A percentile compares a stretch with the other conserved stretches of the same genome.
Evolutionary conservation across 2,329 filamentous ascomycete species (phyloP).

Genomic region (Allantophomopsis cytisporea): DNA sequence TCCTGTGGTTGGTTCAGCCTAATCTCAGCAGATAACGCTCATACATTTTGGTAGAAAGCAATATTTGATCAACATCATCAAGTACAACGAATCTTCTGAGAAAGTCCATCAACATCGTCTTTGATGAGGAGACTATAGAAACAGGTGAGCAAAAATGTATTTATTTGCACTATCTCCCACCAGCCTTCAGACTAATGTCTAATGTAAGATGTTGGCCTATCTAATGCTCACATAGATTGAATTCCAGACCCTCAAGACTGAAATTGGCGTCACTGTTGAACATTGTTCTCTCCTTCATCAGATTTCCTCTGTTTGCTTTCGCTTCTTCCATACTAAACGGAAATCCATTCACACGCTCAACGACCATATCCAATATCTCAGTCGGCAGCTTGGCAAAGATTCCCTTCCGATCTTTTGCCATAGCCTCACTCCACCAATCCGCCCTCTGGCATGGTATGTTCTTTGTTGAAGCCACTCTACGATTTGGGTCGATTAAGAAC

Average conservation of each 20-base stretch:
- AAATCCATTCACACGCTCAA: not conserved
- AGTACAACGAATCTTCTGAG: too few species aligned
- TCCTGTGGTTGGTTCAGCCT: too few species aligned
- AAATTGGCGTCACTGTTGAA: not conserved
- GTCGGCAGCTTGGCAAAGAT: not conserved
- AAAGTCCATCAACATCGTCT: too few species aligned
- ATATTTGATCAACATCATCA: too few species aligned
- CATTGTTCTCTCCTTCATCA: slow-evolving; percentile 1
- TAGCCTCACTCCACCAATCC: slow-evolving; percentile 21
- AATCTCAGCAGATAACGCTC: too few species aligned
- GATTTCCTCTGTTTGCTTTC: not conserved
- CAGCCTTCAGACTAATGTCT: too few species aligned
- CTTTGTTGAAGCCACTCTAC: slow-evolving; percentile 30
- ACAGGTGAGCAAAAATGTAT: too few species aligned
- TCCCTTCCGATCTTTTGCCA: not conserved
- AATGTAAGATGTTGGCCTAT: not conserved
- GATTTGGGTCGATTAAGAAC: slow-evolving; percentile 40
- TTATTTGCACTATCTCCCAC: too few species aligned
- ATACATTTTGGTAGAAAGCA: too few species aligned
- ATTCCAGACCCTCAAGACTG: not conserved
- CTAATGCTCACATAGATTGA: not conserved
- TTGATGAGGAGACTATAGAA: too few species aligned
- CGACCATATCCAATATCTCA: not conserved
- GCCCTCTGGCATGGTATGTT: slow-evolving; percentile 32
- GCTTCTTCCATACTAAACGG: not conserved